These are phyloP conservation scores for Exophiala lecanii-corni DNA, from an alignment of 2,329 filamentous ascomycete genomes.

Conservation along the genomic window DNA sequence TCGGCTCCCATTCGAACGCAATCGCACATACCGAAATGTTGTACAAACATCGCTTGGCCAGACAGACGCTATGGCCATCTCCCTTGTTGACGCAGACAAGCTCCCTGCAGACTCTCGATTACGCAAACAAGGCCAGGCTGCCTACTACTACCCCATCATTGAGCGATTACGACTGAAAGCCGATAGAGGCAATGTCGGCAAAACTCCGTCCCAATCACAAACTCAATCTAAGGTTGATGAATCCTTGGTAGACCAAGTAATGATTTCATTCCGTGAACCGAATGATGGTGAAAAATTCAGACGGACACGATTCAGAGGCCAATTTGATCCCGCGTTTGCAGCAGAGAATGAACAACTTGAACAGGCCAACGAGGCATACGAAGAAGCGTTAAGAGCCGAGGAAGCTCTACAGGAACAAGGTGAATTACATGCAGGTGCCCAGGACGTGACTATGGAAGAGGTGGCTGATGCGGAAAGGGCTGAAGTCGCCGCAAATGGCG, in stretches of 20 bases:
- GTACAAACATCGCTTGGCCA: constrained; percentile 50
- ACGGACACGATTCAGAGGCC: constrained; percentile 41
- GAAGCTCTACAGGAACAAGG: constrained; percentile 26
- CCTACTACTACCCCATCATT: constrained; percentile 58
- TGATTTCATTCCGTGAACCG: constrained; percentile 49
- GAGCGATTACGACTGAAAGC: constrained; percentile 44
- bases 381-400: constrained; percentile 22
- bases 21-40: constrained; percentile 58
- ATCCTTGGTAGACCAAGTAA: constrained; percentile 46
- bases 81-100: constrained; percentile 50
- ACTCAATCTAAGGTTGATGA: constrained; percentile 34
- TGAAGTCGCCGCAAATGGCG: constrained; percentile 12
- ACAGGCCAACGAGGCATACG: constrained; percentile 17
- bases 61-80: constrained; percentile 55
- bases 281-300: constrained; percentile 25
- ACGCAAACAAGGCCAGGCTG: constrained; percentile 46
- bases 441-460: constrained; percentile 23
- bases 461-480: constrained; percentile 20
- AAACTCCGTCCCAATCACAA: constrained; percentile 39
- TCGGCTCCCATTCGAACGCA: constrained; percentile 39
- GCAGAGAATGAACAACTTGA: constrained; percentile 25
- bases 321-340: constrained; percentile 43
- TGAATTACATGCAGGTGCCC: constrained; percentile 15
- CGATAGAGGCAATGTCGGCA: constrained; percentile 36
- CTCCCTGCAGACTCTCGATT: constrained; percentile 22